phyloP scores from a whole-genome alignment of 2,329 filamentous ascomycete genomes.

The Nemania serpens region DNA sequence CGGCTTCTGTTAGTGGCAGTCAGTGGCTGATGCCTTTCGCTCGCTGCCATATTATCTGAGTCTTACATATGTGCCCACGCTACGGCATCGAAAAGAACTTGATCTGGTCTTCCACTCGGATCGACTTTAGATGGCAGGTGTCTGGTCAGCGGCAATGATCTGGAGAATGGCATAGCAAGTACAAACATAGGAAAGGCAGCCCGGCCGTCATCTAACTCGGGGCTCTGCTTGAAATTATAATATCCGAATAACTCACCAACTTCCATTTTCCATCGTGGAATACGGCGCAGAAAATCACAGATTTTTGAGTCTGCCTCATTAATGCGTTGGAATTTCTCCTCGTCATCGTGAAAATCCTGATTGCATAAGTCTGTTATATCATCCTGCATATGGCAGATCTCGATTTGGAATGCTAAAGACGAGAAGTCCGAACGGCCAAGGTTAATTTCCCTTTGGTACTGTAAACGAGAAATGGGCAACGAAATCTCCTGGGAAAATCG shows the following conservation, averaged over 20 bases:
- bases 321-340: slow-evolving; percentile 34
- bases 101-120: slow-evolving; percentile 44
- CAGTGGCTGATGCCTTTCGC: neutral
- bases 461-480: slow-evolving; percentile 39
- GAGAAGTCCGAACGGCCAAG: slow-evolving; percentile 45
- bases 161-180: neutral
- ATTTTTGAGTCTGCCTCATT: slow-evolving; percentile 45
- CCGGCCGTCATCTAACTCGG: neutral
- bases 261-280: slow-evolving; percentile 47
- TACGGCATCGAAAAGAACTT: slow-evolving; percentile 46
- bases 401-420: slow-evolving; percentile 46
- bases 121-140: slow-evolving; percentile 33
- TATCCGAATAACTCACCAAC: slow-evolving; percentile 28
- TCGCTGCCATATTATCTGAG: neutral
- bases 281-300: slow-evolving; percentile 45
- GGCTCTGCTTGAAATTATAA: neutral
- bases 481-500: slow-evolving; percentile 41
- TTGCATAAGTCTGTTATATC: slow-evolving; percentile 40
- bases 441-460: slow-evolving; percentile 45
- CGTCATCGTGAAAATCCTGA: slow-evolving; percentile 31
- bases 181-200: neutral
- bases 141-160: slow-evolving; percentile 9
- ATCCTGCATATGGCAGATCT: slow-evolving; percentile 43
- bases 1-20: slow-evolving; percentile 32
- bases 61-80: slow-evolving; percentile 45